Evolutionary conservation across 495 filamentous ascomycete species (phyloP).

Genomic region (Pyrenula massariospora): DNA sequence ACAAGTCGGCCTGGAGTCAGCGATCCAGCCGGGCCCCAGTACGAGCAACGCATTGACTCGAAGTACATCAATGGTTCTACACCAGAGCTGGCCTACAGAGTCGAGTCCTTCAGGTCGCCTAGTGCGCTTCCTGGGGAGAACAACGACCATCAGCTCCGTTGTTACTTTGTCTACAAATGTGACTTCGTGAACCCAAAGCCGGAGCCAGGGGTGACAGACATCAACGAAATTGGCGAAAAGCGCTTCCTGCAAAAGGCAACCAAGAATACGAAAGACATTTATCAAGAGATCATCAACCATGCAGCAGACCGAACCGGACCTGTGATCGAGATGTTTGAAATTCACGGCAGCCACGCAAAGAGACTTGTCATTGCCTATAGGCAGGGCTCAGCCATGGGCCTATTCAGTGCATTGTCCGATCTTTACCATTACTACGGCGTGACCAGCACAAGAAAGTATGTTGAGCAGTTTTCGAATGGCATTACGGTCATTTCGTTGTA

Average conservation of each 20-base stretch:
- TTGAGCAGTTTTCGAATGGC: conserved; percentile 98
- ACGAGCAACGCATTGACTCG: conserved; percentile 85
- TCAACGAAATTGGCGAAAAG: conserved; percentile 87
- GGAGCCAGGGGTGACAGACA: conserved; percentile 64
- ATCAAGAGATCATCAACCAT: conserved; percentile 82
- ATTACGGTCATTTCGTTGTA: conserved; percentile 95
- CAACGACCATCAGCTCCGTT: conserved; percentile 71
- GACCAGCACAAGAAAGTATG: conserved; percentile 92
- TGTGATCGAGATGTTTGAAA: conserved; percentile 96
- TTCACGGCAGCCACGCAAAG: conserved; percentile 83
- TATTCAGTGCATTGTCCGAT: conserved; percentile 92
- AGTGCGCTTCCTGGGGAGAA: conserved; percentile 57
- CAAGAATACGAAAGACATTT: conserved; percentile 86
- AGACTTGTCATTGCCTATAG: conserved; percentile 88
- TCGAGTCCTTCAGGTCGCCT: conserved; percentile 89
- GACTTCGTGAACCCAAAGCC: conserved; percentile 69
- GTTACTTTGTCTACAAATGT: conserved; percentile 98
- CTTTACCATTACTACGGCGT: conserved; percentile 98
- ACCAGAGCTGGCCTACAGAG: conserved; percentile 63
- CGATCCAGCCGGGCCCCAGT: conserved; percentile 63
- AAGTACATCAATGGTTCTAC: conserved; percentile 78
- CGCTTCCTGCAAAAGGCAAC: conserved; percentile 93
- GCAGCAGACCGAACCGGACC: conserved; percentile 75
- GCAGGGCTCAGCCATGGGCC: conserved; percentile 77
- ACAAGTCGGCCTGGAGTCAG: conserved; percentile 82